Evolutionary conservation across 106 monocot species (phyloP).

Genomic region (Iris macrosiphon): DNA sequence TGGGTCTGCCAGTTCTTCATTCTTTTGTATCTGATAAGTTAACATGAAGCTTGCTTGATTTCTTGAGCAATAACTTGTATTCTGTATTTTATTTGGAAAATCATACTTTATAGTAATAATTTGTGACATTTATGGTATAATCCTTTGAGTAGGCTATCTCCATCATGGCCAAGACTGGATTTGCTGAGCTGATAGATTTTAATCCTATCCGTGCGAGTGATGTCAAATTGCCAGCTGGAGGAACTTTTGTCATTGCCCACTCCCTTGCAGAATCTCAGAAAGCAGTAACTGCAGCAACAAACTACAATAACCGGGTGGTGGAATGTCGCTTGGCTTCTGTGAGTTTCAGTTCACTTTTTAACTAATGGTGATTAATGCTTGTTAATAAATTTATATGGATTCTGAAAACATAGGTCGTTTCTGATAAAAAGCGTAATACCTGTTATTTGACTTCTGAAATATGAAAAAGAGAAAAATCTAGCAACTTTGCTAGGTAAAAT

Average conservation of each 20-base stretch:
- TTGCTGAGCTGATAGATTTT: slow-evolving; percentile 96
- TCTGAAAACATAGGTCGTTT: too few relatives aligned
- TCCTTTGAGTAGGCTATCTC: slow-evolving; percentile 73
- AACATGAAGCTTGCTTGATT: too few relatives aligned
- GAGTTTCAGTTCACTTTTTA: slow-evolving; percentile 27
- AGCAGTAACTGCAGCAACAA: slow-evolving; percentile 92
- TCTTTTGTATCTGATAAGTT: too few relatives aligned
- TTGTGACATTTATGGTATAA: neutral
- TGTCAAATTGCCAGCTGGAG: slow-evolving; percentile 81
- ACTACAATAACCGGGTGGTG: slow-evolving; percentile 95
- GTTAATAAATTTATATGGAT: neutral
- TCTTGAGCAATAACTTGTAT: too few relatives aligned
- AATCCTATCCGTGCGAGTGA: slow-evolving; percentile 91
- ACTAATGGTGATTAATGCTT: neutral
- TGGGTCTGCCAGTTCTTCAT: too few relatives aligned
- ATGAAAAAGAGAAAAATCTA: too few relatives aligned
- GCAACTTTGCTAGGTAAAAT: too few relatives aligned
- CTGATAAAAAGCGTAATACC: too few relatives aligned
- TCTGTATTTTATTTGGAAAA: too few relatives aligned
- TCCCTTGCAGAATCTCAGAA: slow-evolving; percentile 93
- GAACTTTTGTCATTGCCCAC: slow-evolving; percentile 90
- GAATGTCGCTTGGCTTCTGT: slow-evolving; percentile 95
- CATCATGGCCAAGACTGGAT: slow-evolving; percentile 93
- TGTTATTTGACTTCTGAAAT: too few relatives aligned
- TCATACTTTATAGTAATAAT: too few relatives aligned